These are phyloP conservation scores for Andrographis paniculata DNA, from an alignment of 305 asterid species.

Conservation along the genomic window DNA sequence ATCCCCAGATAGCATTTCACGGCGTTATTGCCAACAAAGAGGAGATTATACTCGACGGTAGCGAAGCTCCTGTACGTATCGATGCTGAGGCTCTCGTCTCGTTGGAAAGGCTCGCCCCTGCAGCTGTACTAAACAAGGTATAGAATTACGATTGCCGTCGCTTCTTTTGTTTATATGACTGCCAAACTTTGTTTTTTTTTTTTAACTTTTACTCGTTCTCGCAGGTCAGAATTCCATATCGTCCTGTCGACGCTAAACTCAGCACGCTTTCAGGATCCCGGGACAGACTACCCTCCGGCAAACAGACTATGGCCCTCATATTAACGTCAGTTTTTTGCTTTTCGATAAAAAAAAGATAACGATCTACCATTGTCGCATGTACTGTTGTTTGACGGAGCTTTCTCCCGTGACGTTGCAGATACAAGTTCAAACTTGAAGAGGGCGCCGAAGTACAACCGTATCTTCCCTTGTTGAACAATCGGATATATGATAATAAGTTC, in stretches of 20 bases:
- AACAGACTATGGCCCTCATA: slow-evolving; percentile 70
- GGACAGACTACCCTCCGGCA: slow-evolving; percentile 95
- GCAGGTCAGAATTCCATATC: slow-evolving; percentile 84
- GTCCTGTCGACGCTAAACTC: slow-evolving; percentile 82
- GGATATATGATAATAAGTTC: slow-evolving; percentile 89
- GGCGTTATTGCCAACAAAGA: slow-evolving; percentile 72
- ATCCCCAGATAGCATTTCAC: slow-evolving; percentile 68
- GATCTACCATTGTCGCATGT: slow-evolving; percentile 13
- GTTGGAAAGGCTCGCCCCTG: slow-evolving; percentile 76
- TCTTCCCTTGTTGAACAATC: slow-evolving; percentile 87
- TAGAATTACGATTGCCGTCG: slow-evolving; percentile 12
- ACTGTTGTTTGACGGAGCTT: slow-evolving; percentile 16
- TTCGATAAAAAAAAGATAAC: not conserved
- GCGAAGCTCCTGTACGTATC: slow-evolving; percentile 87
- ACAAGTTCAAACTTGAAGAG: slow-evolving; percentile 90
- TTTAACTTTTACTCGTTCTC: slow-evolving; percentile 6
- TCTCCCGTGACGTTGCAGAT: slow-evolving; percentile 48
- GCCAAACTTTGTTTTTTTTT: not conserved
- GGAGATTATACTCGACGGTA: slow-evolving; percentile 80
- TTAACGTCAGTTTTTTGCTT: slow-evolving; percentile 58
- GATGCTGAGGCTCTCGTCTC: slow-evolving; percentile 86
- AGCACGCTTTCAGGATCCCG: slow-evolving; percentile 73
- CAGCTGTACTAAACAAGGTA: slow-evolving; percentile 82
- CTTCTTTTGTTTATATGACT: not conserved
- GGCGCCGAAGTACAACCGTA: slow-evolving; percentile 79